Conservation (phyloP, 345 rosid genomes). For the Fremontodendron californicum region DNA sequence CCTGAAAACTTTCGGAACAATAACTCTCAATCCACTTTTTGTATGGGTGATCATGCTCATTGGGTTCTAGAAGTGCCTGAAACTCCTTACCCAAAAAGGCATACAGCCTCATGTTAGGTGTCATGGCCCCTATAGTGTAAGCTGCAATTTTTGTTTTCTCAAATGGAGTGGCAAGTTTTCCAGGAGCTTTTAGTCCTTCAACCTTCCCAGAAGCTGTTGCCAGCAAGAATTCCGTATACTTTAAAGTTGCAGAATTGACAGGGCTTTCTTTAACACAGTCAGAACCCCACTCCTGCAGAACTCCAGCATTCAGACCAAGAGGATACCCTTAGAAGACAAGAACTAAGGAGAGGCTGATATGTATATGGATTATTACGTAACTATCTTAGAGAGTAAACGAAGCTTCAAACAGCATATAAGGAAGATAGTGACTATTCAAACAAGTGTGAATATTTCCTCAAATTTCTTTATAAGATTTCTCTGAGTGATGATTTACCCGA, state of each 20-base stretch:
- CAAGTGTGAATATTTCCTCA: background rate
- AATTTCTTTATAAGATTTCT: background rate
- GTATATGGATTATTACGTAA: background rate
- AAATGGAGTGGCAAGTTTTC: slow-evolving; percentile 91
- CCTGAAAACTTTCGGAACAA: slow-evolving; percentile 76
- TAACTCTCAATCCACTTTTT: slow-evolving; percentile 80
- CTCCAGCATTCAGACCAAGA: slow-evolving; percentile 22
- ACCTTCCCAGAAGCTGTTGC: slow-evolving; percentile 95
- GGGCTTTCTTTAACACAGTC: slow-evolving; percentile 49
- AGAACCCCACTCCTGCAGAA: slow-evolving; percentile 74
- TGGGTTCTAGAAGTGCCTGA: slow-evolving; percentile 41
- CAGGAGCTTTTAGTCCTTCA: slow-evolving; percentile 85
- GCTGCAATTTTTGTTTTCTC: slow-evolving; percentile 96
- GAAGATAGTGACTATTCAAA: background rate
- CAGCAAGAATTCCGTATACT: slow-evolving; percentile 75
- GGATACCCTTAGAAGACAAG: background rate
- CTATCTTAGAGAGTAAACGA: background rate
- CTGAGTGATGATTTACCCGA: background rate
- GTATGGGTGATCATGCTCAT: slow-evolving; percentile 56
- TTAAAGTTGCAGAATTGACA: slow-evolving; percentile 60
- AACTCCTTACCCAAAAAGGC: slow-evolving; percentile 77
- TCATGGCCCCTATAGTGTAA: slow-evolving; percentile 86
- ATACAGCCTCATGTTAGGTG: slow-evolving; percentile 93
- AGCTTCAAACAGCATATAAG: slow-evolving; percentile 3
- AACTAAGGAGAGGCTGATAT: background rate